Base-by-base conservation (phyloP, 2,329 filamentous ascomycete genomes). In the Fusarium armeniacum region DNA sequence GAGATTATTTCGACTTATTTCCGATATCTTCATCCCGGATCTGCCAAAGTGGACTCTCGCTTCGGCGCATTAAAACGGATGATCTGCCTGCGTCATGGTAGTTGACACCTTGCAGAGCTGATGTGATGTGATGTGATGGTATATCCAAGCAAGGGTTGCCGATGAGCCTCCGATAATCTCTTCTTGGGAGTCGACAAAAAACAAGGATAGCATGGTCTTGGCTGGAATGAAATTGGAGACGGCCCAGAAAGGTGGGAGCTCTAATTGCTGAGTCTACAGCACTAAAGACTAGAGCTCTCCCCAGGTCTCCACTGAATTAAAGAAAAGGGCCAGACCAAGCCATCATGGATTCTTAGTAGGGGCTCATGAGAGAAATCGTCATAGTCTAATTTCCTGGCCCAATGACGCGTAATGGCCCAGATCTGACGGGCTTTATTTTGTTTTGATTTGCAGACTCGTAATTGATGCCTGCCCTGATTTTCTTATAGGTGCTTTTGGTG, bases 361-460 rank as follows among this genome's bases (percentile, higher is more conserved):
- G n/a, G 53, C 53, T 67, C 52, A 30, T 36, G 53, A 33, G 26
- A 32, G 24, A 57, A 38, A 55, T 69, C 69, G 69, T 71, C 69
- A 71, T 71, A 44, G 35, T 35, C 40, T 41, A 44, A 45, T 55
- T 26, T 33, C 38, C 49, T 40, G 32, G 38, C 43, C 56, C 35
- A 66, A 66, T 66, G 56, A 71, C 61, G 58, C 65, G 68, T 66
- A 71, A 69, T 71, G 22, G 52, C 20, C 36, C 65, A 46, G 66
- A 61, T 60, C 61, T 61, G 55, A 61, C 46, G 46, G 46, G 30
- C 5, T 32, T 62, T 50, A 20, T 22, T 44, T 57, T 40, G 36
- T 24, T 36, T 51, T 59, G 47, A 58, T 55, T 52, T 51, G 41
- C n/a, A 43, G 28, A 44, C 41, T 35, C 28, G n/a, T n/a, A 28